phyloP scores from a whole-genome alignment of 306 rosid genomes.

The Prosopis cineraria region DNA sequence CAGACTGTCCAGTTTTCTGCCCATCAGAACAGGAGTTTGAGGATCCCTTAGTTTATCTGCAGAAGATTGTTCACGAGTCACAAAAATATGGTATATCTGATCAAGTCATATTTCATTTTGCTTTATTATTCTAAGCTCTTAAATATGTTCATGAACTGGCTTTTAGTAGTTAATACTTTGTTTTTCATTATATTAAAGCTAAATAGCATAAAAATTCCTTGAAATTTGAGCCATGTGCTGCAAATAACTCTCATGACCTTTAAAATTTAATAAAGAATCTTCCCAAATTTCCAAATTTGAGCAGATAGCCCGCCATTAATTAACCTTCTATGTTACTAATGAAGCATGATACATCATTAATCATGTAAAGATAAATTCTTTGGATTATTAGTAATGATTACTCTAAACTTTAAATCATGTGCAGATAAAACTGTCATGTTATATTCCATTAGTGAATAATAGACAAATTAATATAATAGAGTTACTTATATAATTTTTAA shows the following conservation, averaged over 20 bases:
- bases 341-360: too few species aligned
- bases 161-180: background rate
- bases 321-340: too few species aligned
- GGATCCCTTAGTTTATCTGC: conserved; percentile 41
- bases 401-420: background rate
- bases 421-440: background rate
- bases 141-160: background rate
- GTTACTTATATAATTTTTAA: background rate
- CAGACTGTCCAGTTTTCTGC: conserved; percentile 38
- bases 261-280: background rate
- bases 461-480: background rate
- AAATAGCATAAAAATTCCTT: background rate
- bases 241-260: too few species aligned
- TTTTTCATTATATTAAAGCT: background rate
- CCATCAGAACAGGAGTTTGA: conserved; percentile 40
- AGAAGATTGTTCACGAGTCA: conserved; percentile 41
- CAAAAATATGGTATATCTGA: conserved; percentile 42
- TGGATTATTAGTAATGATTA: background rate
- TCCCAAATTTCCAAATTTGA: too few species aligned
- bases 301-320: too few species aligned
- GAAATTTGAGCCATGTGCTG: background rate
- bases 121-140: background rate
- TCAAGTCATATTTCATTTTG: background rate
- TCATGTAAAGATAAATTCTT: too few species aligned
- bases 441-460: background rate